phyloP scores from a whole-genome alignment of 352 stramenopile species.

The Phytophthora multivora region DNA sequence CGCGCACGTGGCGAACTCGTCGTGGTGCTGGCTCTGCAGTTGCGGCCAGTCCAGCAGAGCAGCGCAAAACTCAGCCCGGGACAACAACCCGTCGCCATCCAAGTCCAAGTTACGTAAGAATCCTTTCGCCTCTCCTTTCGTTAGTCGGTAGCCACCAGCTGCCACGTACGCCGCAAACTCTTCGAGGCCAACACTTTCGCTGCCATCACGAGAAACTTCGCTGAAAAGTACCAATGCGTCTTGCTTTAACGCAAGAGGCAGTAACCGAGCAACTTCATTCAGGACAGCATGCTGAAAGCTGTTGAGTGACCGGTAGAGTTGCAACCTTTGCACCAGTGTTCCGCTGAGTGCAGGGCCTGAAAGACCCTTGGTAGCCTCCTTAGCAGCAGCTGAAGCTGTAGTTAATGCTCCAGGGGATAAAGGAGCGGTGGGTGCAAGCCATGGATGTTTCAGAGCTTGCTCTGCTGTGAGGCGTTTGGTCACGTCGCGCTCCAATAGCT shows the following conservation, averaged over 20 bases:
- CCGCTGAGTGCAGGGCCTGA: constrained; percentile 48
- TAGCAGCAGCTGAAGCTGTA: constrained; percentile 31
- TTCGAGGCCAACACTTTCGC: constrained; percentile 49
- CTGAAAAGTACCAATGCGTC: constrained; percentile 71
- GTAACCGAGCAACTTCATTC: constrained; percentile 50
- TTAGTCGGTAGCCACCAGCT: constrained; percentile 64
- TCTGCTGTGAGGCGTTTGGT: constrained; percentile 50
- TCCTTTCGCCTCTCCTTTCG: constrained; percentile 56
- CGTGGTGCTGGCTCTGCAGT: constrained; percentile 44
- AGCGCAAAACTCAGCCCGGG: constrained; percentile 68
- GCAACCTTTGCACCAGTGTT: constrained; percentile 74
- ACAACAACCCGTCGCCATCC: constrained; percentile 63
- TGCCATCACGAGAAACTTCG: constrained; percentile 59
- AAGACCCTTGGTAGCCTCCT: constrained; percentile 28
- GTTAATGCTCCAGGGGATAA: constrained; percentile 18
- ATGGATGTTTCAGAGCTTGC: constrained; percentile 70
- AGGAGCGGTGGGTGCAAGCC: constrained; percentile 43
- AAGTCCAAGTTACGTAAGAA: constrained; percentile 70
- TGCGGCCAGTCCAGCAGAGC: constrained; percentile 71
- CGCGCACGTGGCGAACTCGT: constrained; percentile 42
- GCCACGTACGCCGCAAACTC: constrained; percentile 62
- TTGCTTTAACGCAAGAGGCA: constrained; percentile 63
- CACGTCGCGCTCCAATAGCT: constrained; percentile 58
- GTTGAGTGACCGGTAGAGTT: constrained; percentile 77
- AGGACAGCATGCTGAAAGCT: constrained; percentile 72